Conservation (phyloP, 2,329 filamentous ascomycete genomes). For the Nigrospora sphaerica region DNA sequence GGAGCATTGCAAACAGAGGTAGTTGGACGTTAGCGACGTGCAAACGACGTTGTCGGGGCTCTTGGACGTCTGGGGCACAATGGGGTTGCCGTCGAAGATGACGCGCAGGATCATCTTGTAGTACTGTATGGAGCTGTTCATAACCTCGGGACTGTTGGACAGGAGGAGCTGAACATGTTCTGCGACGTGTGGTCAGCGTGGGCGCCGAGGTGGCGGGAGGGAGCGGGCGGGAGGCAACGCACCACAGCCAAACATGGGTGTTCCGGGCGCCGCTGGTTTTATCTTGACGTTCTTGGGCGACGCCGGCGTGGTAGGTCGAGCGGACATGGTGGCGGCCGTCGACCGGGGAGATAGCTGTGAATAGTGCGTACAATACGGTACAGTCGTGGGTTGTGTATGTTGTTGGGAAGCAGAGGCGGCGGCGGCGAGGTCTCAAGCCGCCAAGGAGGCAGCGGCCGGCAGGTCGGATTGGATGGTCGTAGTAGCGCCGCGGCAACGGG, state of each 20-base stretch:
- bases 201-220: too few relatives aligned
- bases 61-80: slow-evolving; percentile 60
- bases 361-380: too few relatives aligned
- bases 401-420: too few relatives aligned
- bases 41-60: slow-evolving; percentile 46
- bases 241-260: slow-evolving; percentile 60
- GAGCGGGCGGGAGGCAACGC: slow-evolving; percentile 20
- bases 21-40: slow-evolving; percentile 60
- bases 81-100: slow-evolving; percentile 60
- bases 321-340: slow-evolving; percentile 15
- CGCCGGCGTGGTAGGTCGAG: slow-evolving; percentile 22
- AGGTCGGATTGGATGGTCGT: too few relatives aligned
- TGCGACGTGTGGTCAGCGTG: slow-evolving; percentile 22
- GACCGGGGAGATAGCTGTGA: background rate
- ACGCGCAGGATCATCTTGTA: slow-evolving; percentile 66
- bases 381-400: too few relatives aligned
- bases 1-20: slow-evolving; percentile 67
- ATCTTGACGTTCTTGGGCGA: slow-evolving; percentile 47
- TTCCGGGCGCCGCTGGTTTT: slow-evolving; percentile 51
- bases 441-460: too few relatives aligned
- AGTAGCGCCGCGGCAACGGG: too few relatives aligned
- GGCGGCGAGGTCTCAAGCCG: too few relatives aligned
- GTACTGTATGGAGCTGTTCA: slow-evolving; percentile 61
- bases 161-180: slow-evolving; percentile 68
- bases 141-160: slow-evolving; percentile 51